Base-by-base conservation (phyloP, 2,329 filamentous ascomycete species). In the Xylariaceae sp. region DNA sequence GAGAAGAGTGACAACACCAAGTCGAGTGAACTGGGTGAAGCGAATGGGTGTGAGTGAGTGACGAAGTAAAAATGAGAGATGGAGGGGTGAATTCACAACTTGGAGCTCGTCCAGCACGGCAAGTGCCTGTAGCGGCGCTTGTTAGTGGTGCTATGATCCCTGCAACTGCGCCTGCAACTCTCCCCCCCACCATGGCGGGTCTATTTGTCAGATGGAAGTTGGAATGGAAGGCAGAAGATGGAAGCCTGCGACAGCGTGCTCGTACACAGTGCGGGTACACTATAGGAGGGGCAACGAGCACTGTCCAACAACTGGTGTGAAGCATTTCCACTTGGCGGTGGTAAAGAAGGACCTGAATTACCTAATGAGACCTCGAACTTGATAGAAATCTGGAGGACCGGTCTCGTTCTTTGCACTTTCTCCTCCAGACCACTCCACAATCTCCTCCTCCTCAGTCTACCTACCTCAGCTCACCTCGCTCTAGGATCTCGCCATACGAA, bases 1-100 rank as follows among this genome's bases (percentile, higher is more conserved):
- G 62, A 65, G 67, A 65, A 66, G 58, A 58, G 53, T 50, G n/a
- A 53, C 52, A 58, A 64, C 64, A 57, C 13, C 3, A 48, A 39
- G 35, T 30, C 23, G 23, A 30, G 23, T 4, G 23, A 30, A 30
- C 23, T 30, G 23, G 23, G 23, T 30, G 23, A 30, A 30, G 23
- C 5, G 23, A 30, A 30, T 30, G 23, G 23, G 23, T 30, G 23
- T 30, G 23, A 30, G 5, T 50, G 48, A 44, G 49, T 61, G 59
- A 58, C 57, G 51, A 48, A 52, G 50, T 54, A 18, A 17, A 18
- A 34, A 44, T 17, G 4, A 47, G 45, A 9, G 47, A 51, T 51
- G 49, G 49, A 51, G 37, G 51, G 34, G 34, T 53, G 42, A 45
- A 45, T 13, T n/a, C 5, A 30, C 23, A 30, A 4, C 17, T 18